phyloP scores from a whole-genome alignment of 2,329 filamentous ascomycete genomes.

The Colletotrichum tofieldiae region DNA sequence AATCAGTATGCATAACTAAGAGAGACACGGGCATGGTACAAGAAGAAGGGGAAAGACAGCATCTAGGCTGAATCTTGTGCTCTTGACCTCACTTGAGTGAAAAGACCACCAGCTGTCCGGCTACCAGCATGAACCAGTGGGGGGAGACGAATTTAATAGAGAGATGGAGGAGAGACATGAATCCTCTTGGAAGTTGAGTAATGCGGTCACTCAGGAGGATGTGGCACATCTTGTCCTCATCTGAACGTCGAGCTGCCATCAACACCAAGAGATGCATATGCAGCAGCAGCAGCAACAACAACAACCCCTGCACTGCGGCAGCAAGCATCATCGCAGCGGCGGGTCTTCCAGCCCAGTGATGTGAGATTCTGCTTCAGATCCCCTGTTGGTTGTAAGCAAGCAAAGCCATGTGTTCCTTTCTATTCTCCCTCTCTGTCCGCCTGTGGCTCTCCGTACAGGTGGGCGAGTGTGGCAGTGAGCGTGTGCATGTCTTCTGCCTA shows the following conservation, averaged over 20 bases:
- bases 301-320: constrained; percentile 2
- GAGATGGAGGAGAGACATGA: not conserved
- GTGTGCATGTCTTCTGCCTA: not conserved
- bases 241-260: not conserved
- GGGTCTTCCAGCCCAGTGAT: not conserved
- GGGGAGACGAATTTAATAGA: constrained; percentile 10
- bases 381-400: constrained; percentile 25
- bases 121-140: constrained; percentile 37
- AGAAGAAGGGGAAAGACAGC: constrained; percentile 17
- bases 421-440: not conserved
- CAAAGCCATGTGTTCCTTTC: constrained; percentile 17
- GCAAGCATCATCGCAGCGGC: constrained; percentile 21
- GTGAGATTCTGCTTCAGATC: constrained; percentile 11
- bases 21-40: constrained; percentile 4
- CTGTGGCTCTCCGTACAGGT: not conserved
- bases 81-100: not conserved
- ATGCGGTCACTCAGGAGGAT: not conserved
- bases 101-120: constrained; percentile 12
- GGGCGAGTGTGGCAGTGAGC: not conserved
- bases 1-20: not conserved
- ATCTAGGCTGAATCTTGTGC: not conserved
- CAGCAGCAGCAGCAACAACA: not conserved
- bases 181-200: not conserved
- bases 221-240: constrained; percentile 7
- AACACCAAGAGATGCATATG: not conserved